Evolutionary conservation across 1,139 yeast genomes (phyloP).

Genomic region (Diutina catenulata): DNA sequence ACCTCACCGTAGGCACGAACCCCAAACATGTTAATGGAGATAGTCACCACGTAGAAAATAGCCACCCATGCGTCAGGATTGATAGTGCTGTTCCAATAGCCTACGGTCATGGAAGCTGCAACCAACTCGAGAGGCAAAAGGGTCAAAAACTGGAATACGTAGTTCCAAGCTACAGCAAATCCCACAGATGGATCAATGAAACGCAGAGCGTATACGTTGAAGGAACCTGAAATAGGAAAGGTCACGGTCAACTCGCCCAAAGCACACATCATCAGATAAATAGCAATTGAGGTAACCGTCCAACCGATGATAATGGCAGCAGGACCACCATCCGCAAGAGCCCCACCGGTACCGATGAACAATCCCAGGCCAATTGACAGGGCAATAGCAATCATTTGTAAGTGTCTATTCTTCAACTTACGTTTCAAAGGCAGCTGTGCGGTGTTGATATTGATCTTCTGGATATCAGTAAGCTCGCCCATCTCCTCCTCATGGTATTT

Average conservation of each 20-base stretch:
- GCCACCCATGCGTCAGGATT: constrained; percentile 60
- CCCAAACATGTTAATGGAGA: constrained; percentile 52
- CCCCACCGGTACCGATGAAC: constrained; percentile 11
- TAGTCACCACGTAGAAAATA: constrained; percentile 47
- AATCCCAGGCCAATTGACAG: constrained; percentile 16
- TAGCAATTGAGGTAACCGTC: constrained; percentile 44
- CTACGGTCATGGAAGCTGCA: constrained; percentile 41
- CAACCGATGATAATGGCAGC: constrained; percentile 25
- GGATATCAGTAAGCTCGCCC: constrained; percentile 20
- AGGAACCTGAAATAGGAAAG: constrained; percentile 53
- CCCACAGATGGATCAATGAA: constrained; percentile 55
- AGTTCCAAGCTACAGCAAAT: constrained; percentile 48
- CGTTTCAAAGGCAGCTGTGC: constrained; percentile 28
- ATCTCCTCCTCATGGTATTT: constrained; percentile 4
- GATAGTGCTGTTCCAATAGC: constrained; percentile 45
- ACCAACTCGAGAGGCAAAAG: constrained; percentile 52
- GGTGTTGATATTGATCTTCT: constrained; percentile 23
- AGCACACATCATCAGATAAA: constrained; percentile 46
- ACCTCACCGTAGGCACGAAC: constrained; percentile 69
- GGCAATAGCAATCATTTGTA: constrained; percentile 20
- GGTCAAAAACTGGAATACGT: constrained; percentile 56
- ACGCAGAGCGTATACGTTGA: constrained; percentile 45
- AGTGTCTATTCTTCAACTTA: constrained; percentile 26
- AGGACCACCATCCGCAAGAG: constrained; percentile 10
- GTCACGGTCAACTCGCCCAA: constrained; percentile 58